Evolutionary conservation across 495 filamentous ascomycete species (phyloP).

Genomic region (Lasiosphaeria miniovina): DNA sequence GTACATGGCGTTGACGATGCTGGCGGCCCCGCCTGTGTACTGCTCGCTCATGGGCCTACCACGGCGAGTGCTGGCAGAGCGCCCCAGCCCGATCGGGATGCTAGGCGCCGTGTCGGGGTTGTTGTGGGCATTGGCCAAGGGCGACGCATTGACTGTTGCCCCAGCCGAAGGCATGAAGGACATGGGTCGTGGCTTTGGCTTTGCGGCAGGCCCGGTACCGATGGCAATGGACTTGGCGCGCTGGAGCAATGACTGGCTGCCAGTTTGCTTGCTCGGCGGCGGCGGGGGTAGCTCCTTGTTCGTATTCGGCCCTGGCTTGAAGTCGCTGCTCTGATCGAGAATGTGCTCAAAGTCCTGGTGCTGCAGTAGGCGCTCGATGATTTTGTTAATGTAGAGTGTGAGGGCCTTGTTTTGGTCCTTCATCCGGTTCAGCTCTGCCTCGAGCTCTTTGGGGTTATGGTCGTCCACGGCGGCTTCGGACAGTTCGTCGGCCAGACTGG

Average conservation of each 20-base stretch:
- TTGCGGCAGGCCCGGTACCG: constrained; percentile 33
- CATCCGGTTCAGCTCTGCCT: constrained; percentile 72
- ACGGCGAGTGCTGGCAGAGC: constrained; percentile 59
- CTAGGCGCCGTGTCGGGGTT: constrained; percentile 81
- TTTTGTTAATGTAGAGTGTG: constrained; percentile 96
- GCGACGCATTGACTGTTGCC: constrained; percentile 7
- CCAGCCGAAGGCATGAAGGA: constrained; percentile 55
- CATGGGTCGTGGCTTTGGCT: constrained; percentile 59
- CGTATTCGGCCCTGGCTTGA: constrained; percentile 48
- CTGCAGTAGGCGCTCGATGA: constrained; percentile 89
- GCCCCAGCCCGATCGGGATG: constrained; percentile 65
- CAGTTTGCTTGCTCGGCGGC: constrained; percentile 58
- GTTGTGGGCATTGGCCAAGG: constrained; percentile 27
- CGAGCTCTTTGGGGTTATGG: constrained; percentile 52
- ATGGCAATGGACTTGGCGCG: constrained; percentile 72
- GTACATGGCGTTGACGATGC: constrained; percentile 82
- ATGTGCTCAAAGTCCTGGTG: constrained; percentile 94
- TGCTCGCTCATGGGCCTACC: constrained; percentile 68
- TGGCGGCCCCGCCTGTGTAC: constrained; percentile 61
- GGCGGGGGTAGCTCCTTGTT: constrained; percentile 87
- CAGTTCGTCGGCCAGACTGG: constrained; percentile 87
- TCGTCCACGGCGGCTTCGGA: constrained; percentile 56
- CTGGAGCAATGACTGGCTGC: constrained; percentile 62
- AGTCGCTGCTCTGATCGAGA: constrained; percentile 69
- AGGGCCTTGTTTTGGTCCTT: constrained; percentile 96